These are phyloP conservation scores for Penicillium concentricum DNA, from an alignment of 2,329 filamentous ascomycete genomes.

Conservation along the genomic window DNA sequence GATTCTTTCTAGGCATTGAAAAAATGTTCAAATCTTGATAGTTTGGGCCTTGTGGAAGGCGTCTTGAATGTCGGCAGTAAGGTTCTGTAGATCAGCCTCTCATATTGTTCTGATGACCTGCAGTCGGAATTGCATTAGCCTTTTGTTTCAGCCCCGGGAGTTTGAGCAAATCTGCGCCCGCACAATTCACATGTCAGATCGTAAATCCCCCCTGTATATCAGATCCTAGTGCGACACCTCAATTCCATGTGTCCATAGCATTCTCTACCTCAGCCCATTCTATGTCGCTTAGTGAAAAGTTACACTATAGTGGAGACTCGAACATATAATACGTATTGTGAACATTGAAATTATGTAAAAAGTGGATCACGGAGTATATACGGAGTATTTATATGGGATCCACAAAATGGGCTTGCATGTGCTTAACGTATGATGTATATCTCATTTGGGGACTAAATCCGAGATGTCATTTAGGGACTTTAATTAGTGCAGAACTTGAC, in stretches of 20 bases:
- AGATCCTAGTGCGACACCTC: neutral
- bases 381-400: neutral
- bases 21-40: slow-evolving; percentile 4
- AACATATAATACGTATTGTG: neutral
- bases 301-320: neutral
- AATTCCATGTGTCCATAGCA: neutral
- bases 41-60: slow-evolving; percentile 12
- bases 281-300: neutral
- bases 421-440: neutral
- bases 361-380: too few species aligned
- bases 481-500: neutral
- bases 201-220: neutral
- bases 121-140: neutral
- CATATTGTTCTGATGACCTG: slow-evolving; percentile 13
- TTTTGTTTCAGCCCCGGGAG: neutral
- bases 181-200: neutral
- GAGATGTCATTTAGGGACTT: neutral
- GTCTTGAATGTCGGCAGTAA: slow-evolving; percentile 3
- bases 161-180: neutral
- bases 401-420: neutral
- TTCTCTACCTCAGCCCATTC: neutral
- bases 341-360: neutral
- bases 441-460: neutral
- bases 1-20: slow-evolving; percentile 11
- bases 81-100: slow-evolving; percentile 8